phyloP scores from a whole-genome alignment of 805 yeast genomes.

The Sporopachydermia quercuum region DNA sequence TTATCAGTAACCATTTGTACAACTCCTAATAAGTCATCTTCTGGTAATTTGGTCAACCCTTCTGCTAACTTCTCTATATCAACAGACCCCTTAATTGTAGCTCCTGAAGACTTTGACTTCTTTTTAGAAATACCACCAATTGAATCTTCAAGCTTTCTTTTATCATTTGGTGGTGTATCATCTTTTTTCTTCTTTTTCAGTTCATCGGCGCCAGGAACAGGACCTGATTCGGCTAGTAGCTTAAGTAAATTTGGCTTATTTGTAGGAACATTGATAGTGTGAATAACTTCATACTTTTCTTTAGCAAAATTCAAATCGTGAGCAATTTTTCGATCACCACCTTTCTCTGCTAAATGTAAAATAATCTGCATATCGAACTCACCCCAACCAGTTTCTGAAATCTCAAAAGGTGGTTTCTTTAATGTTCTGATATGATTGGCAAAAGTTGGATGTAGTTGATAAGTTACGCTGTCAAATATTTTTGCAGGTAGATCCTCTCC shows the following conservation, averaged over 20 bases:
- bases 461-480: slow-evolving; percentile 83
- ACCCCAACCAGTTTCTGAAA: slow-evolving; percentile 97
- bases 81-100: slow-evolving; percentile 57
- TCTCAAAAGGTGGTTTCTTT: slow-evolving; percentile 71
- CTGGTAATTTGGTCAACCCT: slow-evolving; percentile 73
- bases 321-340: slow-evolving; percentile 73
- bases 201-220: slow-evolving; percentile 43
- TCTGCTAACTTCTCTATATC: slow-evolving; percentile 87
- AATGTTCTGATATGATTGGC: slow-evolving; percentile 72
- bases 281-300: slow-evolving; percentile 66
- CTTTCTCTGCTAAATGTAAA: slow-evolving; percentile 64
- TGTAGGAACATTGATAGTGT: slow-evolving; percentile 60
- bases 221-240: slow-evolving; percentile 67
- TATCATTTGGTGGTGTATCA: slow-evolving; percentile 18
- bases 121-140: slow-evolving; percentile 13
- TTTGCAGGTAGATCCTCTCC: slow-evolving; percentile 79
- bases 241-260: slow-evolving; percentile 59
- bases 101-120: slow-evolving; percentile 24
- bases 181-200: slow-evolving; percentile 6
- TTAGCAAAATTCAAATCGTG: slow-evolving; percentile 83
- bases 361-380: slow-evolving; percentile 83
- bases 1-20: slow-evolving; percentile 98
- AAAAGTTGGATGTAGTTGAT: slow-evolving; percentile 90
- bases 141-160: slow-evolving; percentile 21
- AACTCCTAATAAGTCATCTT: slow-evolving; percentile 85